Conservation (phyloP, 345 rosid genomes). For the Syzygium aromaticum region DNA sequence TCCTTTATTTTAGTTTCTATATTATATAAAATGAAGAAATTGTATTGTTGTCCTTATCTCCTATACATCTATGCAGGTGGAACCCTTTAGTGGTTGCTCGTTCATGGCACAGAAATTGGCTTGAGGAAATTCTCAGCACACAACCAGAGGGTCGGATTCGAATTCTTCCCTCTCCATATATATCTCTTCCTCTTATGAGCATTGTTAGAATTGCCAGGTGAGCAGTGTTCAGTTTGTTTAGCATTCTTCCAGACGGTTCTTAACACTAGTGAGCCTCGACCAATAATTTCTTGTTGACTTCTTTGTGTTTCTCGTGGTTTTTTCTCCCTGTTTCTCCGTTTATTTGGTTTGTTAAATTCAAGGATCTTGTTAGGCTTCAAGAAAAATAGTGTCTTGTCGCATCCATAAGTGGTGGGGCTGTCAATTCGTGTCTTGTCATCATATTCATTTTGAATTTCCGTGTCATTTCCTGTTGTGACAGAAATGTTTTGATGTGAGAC, state of each 20-base stretch:
- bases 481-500: neutral
- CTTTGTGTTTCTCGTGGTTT: neutral
- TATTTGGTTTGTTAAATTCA: neutral
- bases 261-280: neutral
- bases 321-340: neutral
- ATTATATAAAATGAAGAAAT: neutral
- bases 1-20: neutral
- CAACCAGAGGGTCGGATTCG: conserved; percentile 28
- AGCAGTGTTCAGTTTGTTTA: neutral
- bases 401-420: neutral
- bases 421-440: neutral
- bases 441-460: neutral
- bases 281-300: neutral
- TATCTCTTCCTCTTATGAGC: conserved; percentile 92
- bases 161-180: conserved; percentile 54
- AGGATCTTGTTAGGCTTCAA: neutral
- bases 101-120: conserved; percentile 82
- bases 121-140: conserved; percentile 59
- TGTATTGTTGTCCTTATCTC: neutral
- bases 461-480: neutral
- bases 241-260: neutral
- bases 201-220: conserved; percentile 86
- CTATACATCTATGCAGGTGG: conserved; percentile 41
- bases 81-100: conserved; percentile 88
- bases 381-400: neutral